These are phyloP conservation scores for Penicillium griseofulvum DNA, from an alignment of 2,329 filamentous ascomycete species.

Conservation along the genomic window DNA sequence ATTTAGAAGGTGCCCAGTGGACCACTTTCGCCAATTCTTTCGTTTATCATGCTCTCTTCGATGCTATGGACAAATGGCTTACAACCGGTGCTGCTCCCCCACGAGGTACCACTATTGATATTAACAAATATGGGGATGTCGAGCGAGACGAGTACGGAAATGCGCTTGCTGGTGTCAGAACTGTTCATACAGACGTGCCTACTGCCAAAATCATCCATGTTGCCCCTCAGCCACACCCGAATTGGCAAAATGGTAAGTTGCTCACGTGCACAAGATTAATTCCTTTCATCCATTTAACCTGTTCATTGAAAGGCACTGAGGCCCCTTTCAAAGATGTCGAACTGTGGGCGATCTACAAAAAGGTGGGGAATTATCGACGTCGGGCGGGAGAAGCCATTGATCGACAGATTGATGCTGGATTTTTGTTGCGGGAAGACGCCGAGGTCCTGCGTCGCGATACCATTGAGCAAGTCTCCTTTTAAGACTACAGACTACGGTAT, in stretches of 20 bases:
- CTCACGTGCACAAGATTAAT: no score
- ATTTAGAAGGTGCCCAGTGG: not conserved
- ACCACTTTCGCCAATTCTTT: not conserved
- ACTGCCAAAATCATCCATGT: not conserved
- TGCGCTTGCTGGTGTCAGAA: not conserved
- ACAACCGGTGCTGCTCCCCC: not conserved
- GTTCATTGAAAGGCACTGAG: not conserved
- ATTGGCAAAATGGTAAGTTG: conserved; percentile 2
- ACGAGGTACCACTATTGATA: not conserved
- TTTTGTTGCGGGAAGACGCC: not conserved
- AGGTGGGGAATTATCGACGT: not conserved
- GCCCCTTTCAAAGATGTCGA: not conserved
- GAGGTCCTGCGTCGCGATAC: conserved; percentile 2
- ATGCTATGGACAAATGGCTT: conserved; percentile 3
- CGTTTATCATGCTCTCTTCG: conserved; percentile 1
- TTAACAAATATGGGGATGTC: not conserved
- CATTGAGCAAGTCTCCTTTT: not conserved
- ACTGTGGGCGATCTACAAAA: not conserved
- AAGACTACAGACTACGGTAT: not conserved
- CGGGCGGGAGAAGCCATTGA: not conserved
- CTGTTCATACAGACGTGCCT: conserved; percentile 3
- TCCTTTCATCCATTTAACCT: no score
- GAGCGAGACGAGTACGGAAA: not conserved
- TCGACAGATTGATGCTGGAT: not conserved
- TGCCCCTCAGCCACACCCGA: not conserved